phyloP scores from a whole-genome alignment of 2,329 filamentous ascomycete species.

The Aspergillus fumigatus region DNA sequence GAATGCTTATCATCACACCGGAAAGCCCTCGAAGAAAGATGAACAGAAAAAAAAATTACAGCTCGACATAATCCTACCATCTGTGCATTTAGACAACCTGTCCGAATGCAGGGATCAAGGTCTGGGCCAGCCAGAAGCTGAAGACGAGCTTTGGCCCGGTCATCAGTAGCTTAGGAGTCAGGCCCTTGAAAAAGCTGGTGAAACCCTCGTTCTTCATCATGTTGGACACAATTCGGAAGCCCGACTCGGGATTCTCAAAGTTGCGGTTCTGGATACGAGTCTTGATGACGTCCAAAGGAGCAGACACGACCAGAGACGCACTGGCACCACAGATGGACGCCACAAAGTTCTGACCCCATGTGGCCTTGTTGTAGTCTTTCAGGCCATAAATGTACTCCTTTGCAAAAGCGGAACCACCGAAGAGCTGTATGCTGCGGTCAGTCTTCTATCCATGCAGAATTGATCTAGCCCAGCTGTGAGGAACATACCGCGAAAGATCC shows the following conservation, averaged over 20 bases:
- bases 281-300: constrained; percentile 95
- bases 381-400: constrained; percentile 94
- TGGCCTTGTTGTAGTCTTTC: constrained; percentile 89
- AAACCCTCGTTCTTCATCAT: constrained; percentile 91
- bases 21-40: constrained; percentile 7
- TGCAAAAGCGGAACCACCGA: constrained; percentile 93
- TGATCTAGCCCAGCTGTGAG: constrained; percentile 12
- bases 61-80: constrained; percentile 11
- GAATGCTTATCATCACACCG: constrained; percentile 16
- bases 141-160: constrained; percentile 98
- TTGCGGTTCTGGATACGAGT: constrained; percentile 97
- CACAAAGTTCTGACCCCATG: constrained; percentile 95
- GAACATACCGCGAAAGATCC: constrained; percentile 85
- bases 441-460: neutral
- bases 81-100: constrained; percentile 51
- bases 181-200: constrained; percentile 91
- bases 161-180: constrained; percentile 97
- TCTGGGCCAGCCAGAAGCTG: constrained; percentile 99
- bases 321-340: constrained; percentile 93
- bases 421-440: constrained; percentile 58
- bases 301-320: constrained; percentile 92
- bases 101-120: constrained; percentile 89
- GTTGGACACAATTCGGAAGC: constrained; percentile 83
- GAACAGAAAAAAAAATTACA: constrained; percentile 9
- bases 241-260: constrained; percentile 95